Evolutionary conservation across 768 basidiomycete species (phyloP), one percentile per base, ranked within the genome.

Genomic region (Suillus luteus): DNA sequence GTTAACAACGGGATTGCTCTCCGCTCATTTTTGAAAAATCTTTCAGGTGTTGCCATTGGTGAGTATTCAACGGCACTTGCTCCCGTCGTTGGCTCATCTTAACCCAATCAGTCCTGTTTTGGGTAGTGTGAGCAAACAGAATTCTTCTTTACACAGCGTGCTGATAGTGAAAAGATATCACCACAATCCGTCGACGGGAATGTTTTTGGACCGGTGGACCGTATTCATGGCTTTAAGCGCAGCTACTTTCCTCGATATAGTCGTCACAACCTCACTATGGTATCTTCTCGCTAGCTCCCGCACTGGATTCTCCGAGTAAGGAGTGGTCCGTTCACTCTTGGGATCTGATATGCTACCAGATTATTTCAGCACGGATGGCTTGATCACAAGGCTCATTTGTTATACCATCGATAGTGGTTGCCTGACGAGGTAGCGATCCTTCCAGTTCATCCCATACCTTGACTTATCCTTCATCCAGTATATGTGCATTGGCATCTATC

Each of bases 271-370:
- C 2, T 62, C 61, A 11, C 24, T 62, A 33, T 62, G 55, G 11
- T 62, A 62, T 57, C 33, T 62, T 27, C 55, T 62, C 17, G 38
- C 61, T 19, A 38, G 22, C 12, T 57, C 55, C 12, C 55, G 37
- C 17, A 62, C 61, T 59, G 61, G 61, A 14, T 59, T 31, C 3
- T 5, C 10, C 3, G 3, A 35, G 61, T 62, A n/a, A 40, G 51
- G 12, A 5, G 17, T n/a, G 37, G 2, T 59, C 9, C 11, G 6
- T 58, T 27, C 2, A 8, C 4, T 57, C 17, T 19, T 1, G 5
- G 57, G n/a, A 38, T 31, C n/a, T 31, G 37, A 59, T 31, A 27
- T 12, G 12, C 14, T 27, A 31, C 8, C 12, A 27, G 12, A 31
- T 15, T 40, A 9, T 40, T 38, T 15, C 40, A 62, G 61, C 2